Evolutionary conservation across 805 yeast genomes (phyloP), one percentile per base, ranked within the genome.

Genomic region (Myxozyma neglecta): DNA sequence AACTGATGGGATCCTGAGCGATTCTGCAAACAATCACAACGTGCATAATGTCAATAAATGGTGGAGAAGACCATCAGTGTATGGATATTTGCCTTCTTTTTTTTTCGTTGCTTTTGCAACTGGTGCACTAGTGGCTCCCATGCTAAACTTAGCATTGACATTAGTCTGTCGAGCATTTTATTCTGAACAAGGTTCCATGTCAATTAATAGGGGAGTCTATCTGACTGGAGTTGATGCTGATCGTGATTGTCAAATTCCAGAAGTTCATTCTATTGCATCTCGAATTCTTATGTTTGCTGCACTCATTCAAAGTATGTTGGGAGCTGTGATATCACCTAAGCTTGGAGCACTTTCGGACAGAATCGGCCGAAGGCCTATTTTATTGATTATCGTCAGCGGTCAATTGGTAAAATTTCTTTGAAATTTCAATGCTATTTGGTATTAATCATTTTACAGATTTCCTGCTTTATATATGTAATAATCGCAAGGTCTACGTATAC

Each of bases 341-440:
- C 52, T 62, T 7, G 66, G 66, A 11, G 57, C 59, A 16, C 32
- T 59, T 34, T 62, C 66, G n/a, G 66, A 62, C 47, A 43, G 66
- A 18, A 40, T 53, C n/a, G 66, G 66, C 2, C 63, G 66, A 5
- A 40, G 35, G 45, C 57, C 60, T 2, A 36, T 59, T 13, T n/a
- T 62, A 14, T 10, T 56, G 35, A 32, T 57, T 10, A 13, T 20
- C 11, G 29, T 49, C 7, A 7, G 40, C 10, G 60, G 66, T 3
- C 50, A 37, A 18, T n/a, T 34, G 14, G 61, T 53, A n/a, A 35
- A 42, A 39, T 6, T 14, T 8, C 18, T 13, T 16, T 46, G 37
- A 20, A 20, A 47, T 55, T n/a, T 24, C 7, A 35, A 20, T 24
- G 6, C 10, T 5, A 18, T 35, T 48, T 9, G 9, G 36, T 51